Evolutionary conservation across 805 yeast species (phyloP), one percentile per base, ranked within the genome.

Genomic region (Candida silvicultrix): DNA sequence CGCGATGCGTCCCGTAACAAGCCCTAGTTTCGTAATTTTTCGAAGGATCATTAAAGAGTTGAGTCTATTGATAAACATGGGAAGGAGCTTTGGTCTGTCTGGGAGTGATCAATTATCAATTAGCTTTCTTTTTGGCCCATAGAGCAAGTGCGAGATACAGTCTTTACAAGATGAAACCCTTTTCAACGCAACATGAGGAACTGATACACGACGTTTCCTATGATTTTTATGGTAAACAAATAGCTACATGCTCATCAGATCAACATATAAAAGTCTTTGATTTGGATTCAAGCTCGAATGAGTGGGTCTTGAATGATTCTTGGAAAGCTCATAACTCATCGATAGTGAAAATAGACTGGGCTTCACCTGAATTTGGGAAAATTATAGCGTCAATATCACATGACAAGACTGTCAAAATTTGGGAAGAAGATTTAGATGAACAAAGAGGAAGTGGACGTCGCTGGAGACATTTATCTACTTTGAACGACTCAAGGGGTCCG

Each of bases 321-420:
- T 94, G 97, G 95, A 86, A 85, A 54, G 98, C 98, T 0, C 99
- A 94, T 61, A 97, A 94, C 56, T 81, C 95, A 8, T 78, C 89
- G 47, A 78, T 94, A 22, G 85, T 89, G 19, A 79, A 84, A 54
- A 72, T 94, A 10, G 80, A 81, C 41, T 94, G 97, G 95, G 97
- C 98, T 1, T 85, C 88, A 43, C 99, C 99, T 2, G 95, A 92
- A 63, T 89, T 81, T 64, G 95, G 96, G 9, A 87, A 87, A 58
- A 70, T 94, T 3, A 65, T 94, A 21, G 95, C 96, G 1, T 80
- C 94, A 22, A 89, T 90, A 32, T 87, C 97, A 1, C 89, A 85
- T 64, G 99, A 94, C 59, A 76, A 95, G 45, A 85, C 95, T 0
- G 80, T 92, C 25, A 85, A 85, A 58, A 70, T 94, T 22, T 94